Base-by-base conservation (phyloP, 2,329 filamentous ascomycete species). In the Calonectria montana region DNA sequence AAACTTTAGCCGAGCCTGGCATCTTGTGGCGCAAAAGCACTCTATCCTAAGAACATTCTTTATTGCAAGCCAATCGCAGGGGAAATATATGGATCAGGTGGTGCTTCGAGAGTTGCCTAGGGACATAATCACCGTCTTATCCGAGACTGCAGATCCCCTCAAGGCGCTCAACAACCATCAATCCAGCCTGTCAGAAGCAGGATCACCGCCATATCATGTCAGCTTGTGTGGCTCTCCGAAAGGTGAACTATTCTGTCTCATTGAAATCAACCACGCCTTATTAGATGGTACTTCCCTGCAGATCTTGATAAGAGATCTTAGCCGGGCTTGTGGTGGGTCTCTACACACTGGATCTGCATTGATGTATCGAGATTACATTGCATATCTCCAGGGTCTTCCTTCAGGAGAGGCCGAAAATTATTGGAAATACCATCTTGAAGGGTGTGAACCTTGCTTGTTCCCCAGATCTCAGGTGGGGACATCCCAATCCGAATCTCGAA, bases 41-140 rank as follows among this genome's bases (percentile, higher is more conserved):
- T 74, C 78, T 0, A 75, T 67, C 1, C 78, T 80, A 5, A 74
- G 79, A 6, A 80, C 79, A 0, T 48, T 72, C 2, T 79, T 80
- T 35, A 12, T 77, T 3, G 72, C 71, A 2, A 69, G 61, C 13
- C 18, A 72, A 0, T 12, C 74, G 1, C 48, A 77, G 0, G 71
- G 76, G 3, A 70, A 62, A 0, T 13, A 13, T 1, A 70, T 79
- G 3, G 39, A 69, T 13, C 78, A 80, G 37, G 63, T 80, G 0
- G 77, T 80, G 29, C 71, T 80, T 0, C 75, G 50, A 25, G 37
- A 66, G 0, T 25, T 72, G n/a, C 6, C 9, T 5, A 50, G 55
- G 10, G 48, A 65, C 1, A 15, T 74, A 50, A 48, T 1, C 3
- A 67, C 15, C 65, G 70, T 13, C 5, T 61, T 18, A 8, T 35